Evolutionary conservation across 306 rosid genomes (phyloP).

Genomic region (Casuarina cunninghamiana): DNA sequence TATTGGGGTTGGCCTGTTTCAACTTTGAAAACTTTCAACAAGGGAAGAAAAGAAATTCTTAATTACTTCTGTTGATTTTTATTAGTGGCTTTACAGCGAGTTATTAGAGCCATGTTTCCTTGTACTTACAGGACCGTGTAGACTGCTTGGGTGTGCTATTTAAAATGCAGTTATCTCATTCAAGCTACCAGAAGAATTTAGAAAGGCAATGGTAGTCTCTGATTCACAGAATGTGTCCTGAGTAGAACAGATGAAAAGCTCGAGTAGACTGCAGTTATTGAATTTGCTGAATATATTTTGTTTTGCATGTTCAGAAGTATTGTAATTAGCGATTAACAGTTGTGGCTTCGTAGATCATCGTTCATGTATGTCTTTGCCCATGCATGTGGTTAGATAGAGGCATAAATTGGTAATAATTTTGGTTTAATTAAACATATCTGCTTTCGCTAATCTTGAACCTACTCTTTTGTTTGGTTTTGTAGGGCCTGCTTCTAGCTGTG

Average conservation of each 20-base stretch:
- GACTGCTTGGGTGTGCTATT: neutral
- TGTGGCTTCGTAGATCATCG: neutral
- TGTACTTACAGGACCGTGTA: neutral
- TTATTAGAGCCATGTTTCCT: neutral
- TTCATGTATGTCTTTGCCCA: neutral
- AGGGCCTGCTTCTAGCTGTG: conserved; percentile 27
- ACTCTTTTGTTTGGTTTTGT: conserved; percentile 26
- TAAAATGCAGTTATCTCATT: conserved; percentile 1
- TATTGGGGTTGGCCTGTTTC: neutral
- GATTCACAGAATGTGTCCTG: neutral
- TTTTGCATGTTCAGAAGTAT: neutral
- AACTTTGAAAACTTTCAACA: neutral
- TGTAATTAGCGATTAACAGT: neutral
- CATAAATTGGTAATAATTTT: neutral
- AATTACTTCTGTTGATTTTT: neutral
- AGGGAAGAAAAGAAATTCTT: neutral
- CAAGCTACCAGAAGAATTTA: neutral
- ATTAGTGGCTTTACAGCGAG: neutral
- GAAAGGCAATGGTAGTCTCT: neutral
- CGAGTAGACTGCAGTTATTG: neutral
- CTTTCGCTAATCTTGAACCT: conserved; percentile 7
- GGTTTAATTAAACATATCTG: neutral
- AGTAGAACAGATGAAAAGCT: neutral
- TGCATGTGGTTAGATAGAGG: neutral
- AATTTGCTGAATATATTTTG: neutral